Evolutionary conservation across 176 grass and related monocot genomes (phyloP), one percentile per base, ranked within the genome.

Genomic region (Panicum miliaceum): DNA sequence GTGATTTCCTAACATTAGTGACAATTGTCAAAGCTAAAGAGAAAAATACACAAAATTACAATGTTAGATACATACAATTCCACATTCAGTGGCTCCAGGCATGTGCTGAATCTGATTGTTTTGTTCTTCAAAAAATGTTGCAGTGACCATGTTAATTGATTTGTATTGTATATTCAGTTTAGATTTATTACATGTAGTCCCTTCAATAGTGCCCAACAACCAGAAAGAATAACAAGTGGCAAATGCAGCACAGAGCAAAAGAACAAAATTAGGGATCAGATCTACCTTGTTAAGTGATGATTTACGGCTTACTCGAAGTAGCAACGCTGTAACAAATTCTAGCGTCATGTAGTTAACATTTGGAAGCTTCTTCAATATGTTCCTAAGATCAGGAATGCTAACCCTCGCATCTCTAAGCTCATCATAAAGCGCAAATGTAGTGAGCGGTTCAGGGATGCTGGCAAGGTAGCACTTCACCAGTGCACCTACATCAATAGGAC

Each of bases 271-370:
- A 53, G n/a, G 45, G 6, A 89, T 27, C 40, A 84, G 32, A 82
- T 72, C 13, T 89, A 92, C 96, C 96, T 96, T 98, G 84, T 98
- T 98, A 54, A 98, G 88, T 58, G 89, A 90, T 71, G 89, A 98
- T 92, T 95, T 98, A 56, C 87, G 87, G 93, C 93, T 96, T 67
- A 94, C 93, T 79, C 71, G 86, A 72, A 94, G 95, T 76, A 98
- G 90, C 67, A 98, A 77, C 43, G 95, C 89, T 54, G 96, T 98
- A 75, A 93, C 73, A 87, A 95, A 95, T 40, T 98, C 96, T 43
- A 98, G 64, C n/a, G 96, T 98, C 93, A 95, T 98, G 77, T 89
- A 98, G 89, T 92, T 98, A 82, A 90, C 96, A 88, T 90, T 95
- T 84, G 96, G 93, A 81, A 99, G 96, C 67, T 94, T 99, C 84